Evolutionary conservation across 495 filamentous ascomycete genomes (phyloP).

Genomic region (Neurospora africana): DNA sequence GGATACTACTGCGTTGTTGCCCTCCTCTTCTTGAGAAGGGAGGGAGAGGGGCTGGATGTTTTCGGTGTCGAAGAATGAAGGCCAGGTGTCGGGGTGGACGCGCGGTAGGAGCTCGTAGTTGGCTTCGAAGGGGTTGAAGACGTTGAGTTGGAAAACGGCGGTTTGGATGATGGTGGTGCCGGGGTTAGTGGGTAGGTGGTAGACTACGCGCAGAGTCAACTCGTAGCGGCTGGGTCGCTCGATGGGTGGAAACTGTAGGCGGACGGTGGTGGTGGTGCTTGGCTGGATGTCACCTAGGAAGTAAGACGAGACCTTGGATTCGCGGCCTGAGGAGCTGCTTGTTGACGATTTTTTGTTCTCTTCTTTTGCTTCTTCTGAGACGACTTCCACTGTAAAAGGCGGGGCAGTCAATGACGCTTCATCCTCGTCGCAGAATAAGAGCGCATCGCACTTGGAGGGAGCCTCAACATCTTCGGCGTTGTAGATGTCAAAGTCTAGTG

Average conservation of each 20-base stretch:
- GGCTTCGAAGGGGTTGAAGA: slow-evolving; percentile 78
- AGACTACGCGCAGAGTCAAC: slow-evolving; percentile 60
- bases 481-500: slow-evolving; percentile 53
- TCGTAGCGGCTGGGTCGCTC: slow-evolving; percentile 50
- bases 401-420: slow-evolving; percentile 23
- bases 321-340: neutral
- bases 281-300: neutral
- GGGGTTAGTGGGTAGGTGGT: slow-evolving; percentile 68
- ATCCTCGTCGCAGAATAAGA: slow-evolving; percentile 49
- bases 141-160: slow-evolving; percentile 50
- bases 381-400: slow-evolving; percentile 31
- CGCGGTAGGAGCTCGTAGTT: slow-evolving; percentile 75
- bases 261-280: slow-evolving; percentile 18
- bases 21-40: neutral
- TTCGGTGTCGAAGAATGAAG: slow-evolving; percentile 62
- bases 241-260: slow-evolving; percentile 40
- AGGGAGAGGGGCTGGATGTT: slow-evolving; percentile 18
- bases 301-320: neutral
- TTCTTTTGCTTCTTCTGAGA: slow-evolving; percentile 22
- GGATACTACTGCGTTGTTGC: slow-evolving; percentile 1
- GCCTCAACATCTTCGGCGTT: slow-evolving; percentile 82
- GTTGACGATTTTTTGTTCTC: slow-evolving; percentile 14
- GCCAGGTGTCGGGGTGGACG: slow-evolving; percentile 70
- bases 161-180: slow-evolving; percentile 76
- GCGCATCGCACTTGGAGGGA: slow-evolving; percentile 55